phyloP scores from a whole-genome alignment of 805 yeast species.

The Cyberlindnera americana region DNA sequence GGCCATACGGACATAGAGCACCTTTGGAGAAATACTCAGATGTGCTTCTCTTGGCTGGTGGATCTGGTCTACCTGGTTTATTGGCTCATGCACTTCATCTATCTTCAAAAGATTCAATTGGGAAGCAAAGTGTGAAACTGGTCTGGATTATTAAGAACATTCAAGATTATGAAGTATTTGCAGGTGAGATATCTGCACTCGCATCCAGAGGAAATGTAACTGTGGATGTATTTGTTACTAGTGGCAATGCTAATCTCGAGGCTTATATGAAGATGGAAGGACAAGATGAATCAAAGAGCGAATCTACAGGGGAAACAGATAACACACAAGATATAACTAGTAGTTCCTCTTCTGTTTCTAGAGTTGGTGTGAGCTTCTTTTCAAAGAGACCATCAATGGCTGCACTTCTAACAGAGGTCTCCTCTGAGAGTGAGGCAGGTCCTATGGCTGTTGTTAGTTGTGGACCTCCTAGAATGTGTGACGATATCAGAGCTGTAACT shows the following conservation, averaged over 20 bases:
- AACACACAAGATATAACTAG: not conserved
- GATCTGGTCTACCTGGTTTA: conserved; percentile 51
- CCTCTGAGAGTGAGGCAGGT: conserved; percentile 31
- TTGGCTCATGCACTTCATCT: conserved; percentile 37
- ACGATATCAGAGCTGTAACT: conserved; percentile 45
- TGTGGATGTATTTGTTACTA: conserved; percentile 36
- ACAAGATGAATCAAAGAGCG: not conserved
- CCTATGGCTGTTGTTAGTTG: conserved; percentile 54
- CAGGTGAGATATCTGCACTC: conserved; percentile 37
- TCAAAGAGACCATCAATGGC: not conserved
- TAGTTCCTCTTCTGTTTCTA: not conserved
- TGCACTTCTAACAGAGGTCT: conserved; percentile 28
- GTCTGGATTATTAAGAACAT: conserved; percentile 62
- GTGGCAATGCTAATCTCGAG: conserved; percentile 30
- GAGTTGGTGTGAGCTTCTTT: not conserved
- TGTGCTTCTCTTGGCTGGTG: conserved; percentile 46
- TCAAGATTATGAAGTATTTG: conserved; percentile 47
- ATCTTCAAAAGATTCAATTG: conserved; percentile 20
- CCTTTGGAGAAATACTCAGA: conserved; percentile 37
- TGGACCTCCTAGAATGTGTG: conserved; percentile 61
- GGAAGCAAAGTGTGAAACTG: conserved; percentile 40
- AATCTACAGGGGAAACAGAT: not conserved
- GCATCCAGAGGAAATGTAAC: conserved; percentile 24
- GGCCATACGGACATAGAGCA: conserved; percentile 55
- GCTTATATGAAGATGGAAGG: conserved; percentile 40